Conservation (phyloP, 305 asterid species). For the Galium porrigens region DNA sequence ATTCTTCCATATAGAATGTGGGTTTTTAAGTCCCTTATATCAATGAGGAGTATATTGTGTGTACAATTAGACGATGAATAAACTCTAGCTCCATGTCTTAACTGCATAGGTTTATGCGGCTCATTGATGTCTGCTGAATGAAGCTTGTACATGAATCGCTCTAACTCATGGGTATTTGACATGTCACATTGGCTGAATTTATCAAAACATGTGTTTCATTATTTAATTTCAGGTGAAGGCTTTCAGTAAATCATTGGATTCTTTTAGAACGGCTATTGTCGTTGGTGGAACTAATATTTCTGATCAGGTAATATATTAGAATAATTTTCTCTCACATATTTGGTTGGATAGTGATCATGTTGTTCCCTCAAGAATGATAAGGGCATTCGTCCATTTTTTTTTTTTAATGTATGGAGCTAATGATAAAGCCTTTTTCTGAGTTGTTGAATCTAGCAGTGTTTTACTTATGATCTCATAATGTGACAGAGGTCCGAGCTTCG, state of each 20-base stretch:
- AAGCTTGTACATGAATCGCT: background rate
- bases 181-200: background rate
- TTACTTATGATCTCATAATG: background rate
- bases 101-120: background rate
- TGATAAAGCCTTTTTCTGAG: background rate
- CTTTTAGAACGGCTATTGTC: constrained; percentile 10
- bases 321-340: background rate
- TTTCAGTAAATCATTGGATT: constrained; percentile 11
- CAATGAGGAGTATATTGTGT: background rate
- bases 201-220: background rate
- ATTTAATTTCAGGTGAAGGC: constrained; percentile 8
- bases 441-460: background rate
- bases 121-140: background rate
- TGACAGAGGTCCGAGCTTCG: constrained; percentile 9
- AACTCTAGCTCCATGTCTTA: background rate
- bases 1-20: background rate
- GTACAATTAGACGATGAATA: background rate
- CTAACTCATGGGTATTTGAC: constrained; percentile 5
- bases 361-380: background rate
- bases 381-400: background rate
- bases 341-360: background rate
- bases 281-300: constrained; percentile 12
- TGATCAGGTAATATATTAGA: constrained; percentile 10
- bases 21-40: background rate
- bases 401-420: background rate